Conservation (phyloP, 148 eudicot species). For the Diospyros lotus region DNA sequence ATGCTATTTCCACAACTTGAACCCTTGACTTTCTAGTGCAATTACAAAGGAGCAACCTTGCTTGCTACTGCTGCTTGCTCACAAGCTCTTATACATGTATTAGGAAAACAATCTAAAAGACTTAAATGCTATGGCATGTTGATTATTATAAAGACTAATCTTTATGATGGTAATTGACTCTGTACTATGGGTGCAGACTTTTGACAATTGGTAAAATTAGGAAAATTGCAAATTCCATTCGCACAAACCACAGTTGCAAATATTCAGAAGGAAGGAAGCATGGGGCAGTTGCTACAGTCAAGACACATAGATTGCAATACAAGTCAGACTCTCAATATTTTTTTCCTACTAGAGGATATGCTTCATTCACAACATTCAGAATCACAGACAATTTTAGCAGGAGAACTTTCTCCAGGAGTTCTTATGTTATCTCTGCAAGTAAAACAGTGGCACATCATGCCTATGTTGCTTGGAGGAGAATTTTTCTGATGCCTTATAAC, state of each 20-base stretch:
- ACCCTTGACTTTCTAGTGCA: no score
- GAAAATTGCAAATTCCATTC: slow-evolving; percentile 34
- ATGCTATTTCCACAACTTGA: no score
- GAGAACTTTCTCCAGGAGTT: slow-evolving; percentile 28
- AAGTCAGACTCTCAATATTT: slow-evolving; percentile 34
- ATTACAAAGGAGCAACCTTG: no score
- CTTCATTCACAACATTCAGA: slow-evolving; percentile 18
- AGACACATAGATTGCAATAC: slow-evolving; percentile 31
- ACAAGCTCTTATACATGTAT: no score
- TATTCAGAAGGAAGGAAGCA: slow-evolving; percentile 34
- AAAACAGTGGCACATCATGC: slow-evolving; percentile 45
- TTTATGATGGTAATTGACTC: slow-evolving; percentile 9
- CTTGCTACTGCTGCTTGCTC: no score
- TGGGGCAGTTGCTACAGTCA: slow-evolving; percentile 22
- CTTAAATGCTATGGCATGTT: neutral
- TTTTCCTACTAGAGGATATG: slow-evolving; percentile 27
- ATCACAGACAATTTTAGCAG: slow-evolving; percentile 24
- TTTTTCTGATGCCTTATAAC: slow-evolving; percentile 30
- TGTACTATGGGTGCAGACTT: slow-evolving; percentile 41
- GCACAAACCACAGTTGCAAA: slow-evolving; percentile 24
- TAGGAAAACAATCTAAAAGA: neutral
- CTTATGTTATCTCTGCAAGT: slow-evolving; percentile 29
- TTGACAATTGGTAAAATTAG: slow-evolving; percentile 46
- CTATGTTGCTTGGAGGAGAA: slow-evolving; percentile 62
- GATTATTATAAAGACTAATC: neutral